phyloP scores from a whole-genome alignment of 202 grass and related monocot genomes.

The Setaria viridis region DNA sequence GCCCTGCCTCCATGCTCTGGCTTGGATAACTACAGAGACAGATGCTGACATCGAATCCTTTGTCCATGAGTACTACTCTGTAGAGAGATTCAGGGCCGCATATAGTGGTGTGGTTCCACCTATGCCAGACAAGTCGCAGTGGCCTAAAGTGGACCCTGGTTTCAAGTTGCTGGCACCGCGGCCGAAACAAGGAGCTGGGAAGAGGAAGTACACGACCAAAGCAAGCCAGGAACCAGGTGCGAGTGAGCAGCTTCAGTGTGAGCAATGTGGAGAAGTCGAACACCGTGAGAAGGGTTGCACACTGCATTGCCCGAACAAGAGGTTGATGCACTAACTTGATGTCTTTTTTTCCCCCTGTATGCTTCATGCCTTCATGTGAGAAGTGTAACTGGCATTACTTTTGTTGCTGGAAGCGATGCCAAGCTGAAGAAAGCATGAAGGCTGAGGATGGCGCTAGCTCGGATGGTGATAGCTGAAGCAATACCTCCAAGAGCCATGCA shows the following conservation, averaged over 20 bases:
- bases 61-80: conserved; percentile 30
- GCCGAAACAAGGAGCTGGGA: neutral
- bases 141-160: conserved; percentile 30
- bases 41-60: conserved; percentile 26
- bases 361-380: neutral
- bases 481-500: neutral
- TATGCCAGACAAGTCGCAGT: conserved; percentile 15
- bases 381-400: neutral
- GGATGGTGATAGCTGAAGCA: neutral
- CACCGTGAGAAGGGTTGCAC: conserved; percentile 4
- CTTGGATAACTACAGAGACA: conserved; percentile 29
- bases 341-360: neutral
- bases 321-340: neutral
- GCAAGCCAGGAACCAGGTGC: neutral
- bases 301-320: conserved; percentile 9
- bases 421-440: conserved; percentile 11
- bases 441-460: neutral
- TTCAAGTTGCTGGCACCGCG: conserved; percentile 25
- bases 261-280: conserved; percentile 17
- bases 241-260: neutral
- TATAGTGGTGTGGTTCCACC: conserved; percentile 35
- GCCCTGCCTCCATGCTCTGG: conserved; percentile 37
- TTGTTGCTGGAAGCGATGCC: conserved; percentile 4
- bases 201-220: conserved; percentile 23
- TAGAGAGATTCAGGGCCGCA: conserved; percentile 28